phyloP scores from a whole-genome alignment of 495 filamentous ascomycete species.

The Trypethelium eluteriae region DNA sequence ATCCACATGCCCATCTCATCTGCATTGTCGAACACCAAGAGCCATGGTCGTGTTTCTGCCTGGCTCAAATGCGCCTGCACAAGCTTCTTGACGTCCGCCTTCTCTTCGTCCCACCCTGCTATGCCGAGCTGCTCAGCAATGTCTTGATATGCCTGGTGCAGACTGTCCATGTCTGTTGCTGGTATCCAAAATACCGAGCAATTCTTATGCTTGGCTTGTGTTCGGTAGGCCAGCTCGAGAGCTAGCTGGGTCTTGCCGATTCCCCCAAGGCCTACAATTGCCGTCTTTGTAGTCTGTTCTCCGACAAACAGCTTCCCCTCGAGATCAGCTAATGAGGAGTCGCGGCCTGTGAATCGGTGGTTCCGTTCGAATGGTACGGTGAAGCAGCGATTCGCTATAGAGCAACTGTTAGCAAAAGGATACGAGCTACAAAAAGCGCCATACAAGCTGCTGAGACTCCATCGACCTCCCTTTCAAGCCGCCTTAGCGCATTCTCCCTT shows the following conservation, averaged over 20 bases:
- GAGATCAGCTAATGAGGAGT: background rate
- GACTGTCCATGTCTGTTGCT: slow-evolving; percentile 24
- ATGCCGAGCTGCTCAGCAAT: background rate
- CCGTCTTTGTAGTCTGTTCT: background rate
- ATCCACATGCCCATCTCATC: slow-evolving; percentile 30
- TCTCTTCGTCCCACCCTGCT: background rate
- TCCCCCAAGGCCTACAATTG: background rate
- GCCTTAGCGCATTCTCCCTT: slow-evolving; percentile 14
- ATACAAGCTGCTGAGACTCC: background rate
- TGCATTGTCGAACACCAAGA: slow-evolving; percentile 37
- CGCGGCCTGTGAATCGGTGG: background rate
- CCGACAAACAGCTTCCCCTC: background rate
- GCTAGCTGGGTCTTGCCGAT: slow-evolving; percentile 14
- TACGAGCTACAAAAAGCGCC: too few relatives aligned
- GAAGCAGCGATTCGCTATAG: too few relatives aligned
- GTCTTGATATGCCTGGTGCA: background rate
- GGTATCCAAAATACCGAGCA: slow-evolving; percentile 35
- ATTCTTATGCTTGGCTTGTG: slow-evolving; percentile 21
- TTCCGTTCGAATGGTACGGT: background rate
- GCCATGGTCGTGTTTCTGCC: slow-evolving; percentile 27
- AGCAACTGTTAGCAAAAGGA: too few relatives aligned
- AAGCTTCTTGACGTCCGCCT: slow-evolving; percentile 24
- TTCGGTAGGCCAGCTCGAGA: slow-evolving; percentile 29
- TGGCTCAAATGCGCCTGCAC: slow-evolving; percentile 24
- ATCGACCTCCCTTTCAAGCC: background rate